Percentiles rank a stretch among this genome's conserved stretches.
phyloP scores from a whole-genome alignment of 176 grass and related monocot species.

The Dendrocalamus sinicus region DNA sequence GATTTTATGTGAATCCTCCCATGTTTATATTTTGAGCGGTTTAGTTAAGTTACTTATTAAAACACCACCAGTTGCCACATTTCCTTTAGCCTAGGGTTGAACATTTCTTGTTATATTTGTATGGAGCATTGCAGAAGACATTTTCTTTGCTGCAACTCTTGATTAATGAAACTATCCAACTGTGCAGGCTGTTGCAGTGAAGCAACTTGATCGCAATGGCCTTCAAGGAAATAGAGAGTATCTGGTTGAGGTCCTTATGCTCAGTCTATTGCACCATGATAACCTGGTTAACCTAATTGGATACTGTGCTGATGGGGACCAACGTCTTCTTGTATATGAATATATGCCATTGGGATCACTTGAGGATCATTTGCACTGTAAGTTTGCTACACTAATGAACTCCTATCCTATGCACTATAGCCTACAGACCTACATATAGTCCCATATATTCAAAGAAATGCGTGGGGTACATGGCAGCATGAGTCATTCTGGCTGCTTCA shows the following conservation, averaged over 20 bases:
- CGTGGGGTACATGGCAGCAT: slow-evolving; percentile 9
- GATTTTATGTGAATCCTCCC: neutral
- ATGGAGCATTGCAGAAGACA: slow-evolving; percentile 30
- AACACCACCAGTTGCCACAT: slow-evolving; percentile 1
- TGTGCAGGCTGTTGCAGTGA: slow-evolving; percentile 76
- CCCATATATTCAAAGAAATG: slow-evolving; percentile 37
- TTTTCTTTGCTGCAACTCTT: slow-evolving; percentile 38
- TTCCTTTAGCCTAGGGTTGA: slow-evolving; percentile 21
- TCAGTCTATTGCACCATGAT: slow-evolving; percentile 80
- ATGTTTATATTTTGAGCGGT: neutral
- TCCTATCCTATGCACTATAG: slow-evolving; percentile 32
- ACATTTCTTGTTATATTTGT: slow-evolving; percentile 14
- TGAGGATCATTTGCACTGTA: slow-evolving; percentile 91
- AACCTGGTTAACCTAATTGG: slow-evolving; percentile 93
- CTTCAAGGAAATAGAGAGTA: slow-evolving; percentile 93
- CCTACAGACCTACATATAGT: neutral
- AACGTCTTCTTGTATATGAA: slow-evolving; percentile 92
- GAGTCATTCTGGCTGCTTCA: neutral
- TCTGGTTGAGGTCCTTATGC: slow-evolving; percentile 91
- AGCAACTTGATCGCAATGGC: slow-evolving; percentile 85
- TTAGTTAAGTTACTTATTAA: neutral
- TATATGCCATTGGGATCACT: slow-evolving; percentile 93
- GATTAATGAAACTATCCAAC: slow-evolving; percentile 12
- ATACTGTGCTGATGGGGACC: slow-evolving; percentile 91
- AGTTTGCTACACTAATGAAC: slow-evolving; percentile 44